Base-by-base conservation (phyloP, 768 basidiomycete species). In the Hortiboletus flavorubellus region DNA sequence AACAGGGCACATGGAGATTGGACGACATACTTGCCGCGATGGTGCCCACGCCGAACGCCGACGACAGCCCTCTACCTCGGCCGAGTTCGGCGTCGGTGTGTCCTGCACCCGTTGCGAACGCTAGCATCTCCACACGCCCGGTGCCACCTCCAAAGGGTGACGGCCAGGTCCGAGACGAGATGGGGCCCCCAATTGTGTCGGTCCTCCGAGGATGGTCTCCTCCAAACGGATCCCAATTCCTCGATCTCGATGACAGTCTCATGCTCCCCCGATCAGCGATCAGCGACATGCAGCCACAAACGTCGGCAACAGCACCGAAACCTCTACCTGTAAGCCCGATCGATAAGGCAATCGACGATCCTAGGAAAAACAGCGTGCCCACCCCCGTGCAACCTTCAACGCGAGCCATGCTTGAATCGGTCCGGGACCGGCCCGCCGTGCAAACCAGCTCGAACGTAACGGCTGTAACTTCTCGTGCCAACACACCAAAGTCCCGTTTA, bases 131-230 rank as follows among this genome's bases (percentile, higher is more conserved):
- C 31, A 31, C 11, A 3, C 37, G 42, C 10, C 18, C 29, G 1
- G 21, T 18, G 3, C 16, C 18, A 2, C 46, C 38, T 29, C 44
- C 31, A 18, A 43, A 51, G 23, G 21, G 35, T 38, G 43, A 54
- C 21, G 44, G 41, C 55, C 53, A 51, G 33, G 35, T 34, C 26
- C 26, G 5, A 26, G 26, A 2, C n/a, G 14, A 49, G 30, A 30
- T 9, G 12, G 12, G 6, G 18, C 6, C 14, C 16, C 41, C 49
- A 7, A 42, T n/a, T 33, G n/a, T 43, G 10, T 18, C 57, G 34
- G 44, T 34, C 3, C 56, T 72, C 42, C 54, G 26, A 5, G 70
- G 68, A 51, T 69, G 68, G 68, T 53, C 52, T 1, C 68, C 68
- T 47, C 64, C 68, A 15, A 50, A 55, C 8, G 68, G 68, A 26